Base-by-base conservation (phyloP, 768 basidiomycete genomes). In the Solioccasus polychromus region DNA sequence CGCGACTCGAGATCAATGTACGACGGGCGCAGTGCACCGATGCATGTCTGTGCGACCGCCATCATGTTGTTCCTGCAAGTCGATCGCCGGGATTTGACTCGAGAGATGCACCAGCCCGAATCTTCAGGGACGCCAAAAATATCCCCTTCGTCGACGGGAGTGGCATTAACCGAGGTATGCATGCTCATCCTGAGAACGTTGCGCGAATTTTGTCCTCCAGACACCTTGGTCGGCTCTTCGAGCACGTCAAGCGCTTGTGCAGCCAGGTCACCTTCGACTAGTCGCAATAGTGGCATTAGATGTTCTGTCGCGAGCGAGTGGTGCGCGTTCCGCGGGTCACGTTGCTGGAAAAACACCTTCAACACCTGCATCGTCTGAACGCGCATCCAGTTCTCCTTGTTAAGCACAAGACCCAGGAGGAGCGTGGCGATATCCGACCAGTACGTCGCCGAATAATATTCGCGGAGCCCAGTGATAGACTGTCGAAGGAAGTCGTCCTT, bases 141-240 rank as follows among this genome's bases (percentile, higher is more conserved):
- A 19, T 82, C 83, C 1, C 82, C 79, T 6, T 78, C 74, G 30
- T 85, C 79, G 10, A 75, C 70, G 34, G 74, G 69, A 20, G 70
- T 60, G 23, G 69, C 61, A 26, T 67, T 64, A 14, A 74, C 64
- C 23, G 74, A 77, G 19, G 75, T 61, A 52, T 87, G 83, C 80
- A 93, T 84, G 64, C 92, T 92, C 89, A 94, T 92, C 6, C 90
- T 80, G 19, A 94, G 73, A n/a, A 93, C 88, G 53, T 91, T 86
- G 48, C 86, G 86, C 1, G 90, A 88, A 1, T 84, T 76, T 37
- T 80, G 82, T 19, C 88, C 85, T 34, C 83, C 80, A 1, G 81
- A 80, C 68, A 92, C 85, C 17, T 76, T 79, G 66, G 89, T 81
- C 0, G 92, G 92, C 55, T 93, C 88, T 56, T 96, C 92, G 6